phyloP scores from a whole-genome alignment of 2,329 filamentous ascomycete species.

The Fusarium lyarnte region DNA sequence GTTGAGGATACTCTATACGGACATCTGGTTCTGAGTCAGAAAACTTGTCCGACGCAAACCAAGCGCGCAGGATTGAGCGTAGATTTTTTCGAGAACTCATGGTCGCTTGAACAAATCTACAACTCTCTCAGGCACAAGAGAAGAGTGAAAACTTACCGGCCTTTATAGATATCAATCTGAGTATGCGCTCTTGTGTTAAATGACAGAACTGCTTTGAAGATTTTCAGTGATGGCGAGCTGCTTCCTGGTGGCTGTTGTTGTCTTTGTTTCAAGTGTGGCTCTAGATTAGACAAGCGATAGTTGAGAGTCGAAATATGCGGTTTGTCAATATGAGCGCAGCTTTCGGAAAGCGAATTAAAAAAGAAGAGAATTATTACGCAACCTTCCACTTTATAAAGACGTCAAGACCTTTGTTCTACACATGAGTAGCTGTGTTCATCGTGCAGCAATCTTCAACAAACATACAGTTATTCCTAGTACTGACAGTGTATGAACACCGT shows the following conservation, averaged over 20 bases:
- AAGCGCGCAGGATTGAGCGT: constrained; percentile 16
- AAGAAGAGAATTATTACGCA: neutral
- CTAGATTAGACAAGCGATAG: neutral
- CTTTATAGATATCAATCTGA: neutral
- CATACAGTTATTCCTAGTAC: neutral
- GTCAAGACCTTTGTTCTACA: neutral
- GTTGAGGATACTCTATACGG: neutral
- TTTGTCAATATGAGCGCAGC: neutral
- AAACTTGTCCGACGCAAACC: neutral
- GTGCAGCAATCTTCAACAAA: neutral
- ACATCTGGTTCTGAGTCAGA: constrained; percentile 16
- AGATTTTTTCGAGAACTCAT: constrained; percentile 25
- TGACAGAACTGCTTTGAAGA: neutral
- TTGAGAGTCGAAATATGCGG: neutral
- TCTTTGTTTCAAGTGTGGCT: constrained; percentile 8
- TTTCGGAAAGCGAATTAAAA: neutral
- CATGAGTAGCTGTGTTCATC: neutral
- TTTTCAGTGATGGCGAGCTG: constrained; percentile 4
- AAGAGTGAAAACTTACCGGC: neutral
- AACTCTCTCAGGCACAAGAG: neutral
- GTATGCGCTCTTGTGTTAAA: neutral
- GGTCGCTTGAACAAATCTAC: neutral
- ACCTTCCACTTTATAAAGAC: neutral
- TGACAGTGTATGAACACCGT: neutral
- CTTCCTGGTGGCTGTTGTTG: neutral